Evolutionary conservation across 83 land plant genomes (phyloP), one percentile per base, ranked within the genome.

Genomic region (Thuja plicata): DNA sequence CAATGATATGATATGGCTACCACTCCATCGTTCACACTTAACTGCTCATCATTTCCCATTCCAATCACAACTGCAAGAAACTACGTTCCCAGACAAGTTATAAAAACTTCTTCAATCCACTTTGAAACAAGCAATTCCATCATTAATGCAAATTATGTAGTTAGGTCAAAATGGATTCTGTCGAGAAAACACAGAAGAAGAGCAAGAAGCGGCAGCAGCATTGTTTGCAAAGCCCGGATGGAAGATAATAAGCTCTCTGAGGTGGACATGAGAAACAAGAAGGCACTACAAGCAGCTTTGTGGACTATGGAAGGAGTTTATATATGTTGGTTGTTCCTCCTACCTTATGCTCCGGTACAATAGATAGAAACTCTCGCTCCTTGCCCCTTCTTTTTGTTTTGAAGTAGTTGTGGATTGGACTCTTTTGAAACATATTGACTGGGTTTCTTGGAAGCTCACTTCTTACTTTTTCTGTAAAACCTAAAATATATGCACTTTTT

Each of bases 271-370:
- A 86, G 71, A 86, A 86, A 37, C 87, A 50, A 86, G 79, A 87
- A 86, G 66, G 88, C 81, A n/a, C 54, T 80, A 87, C 99, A 94
- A 88, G 50, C 91, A 30, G 87, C 78, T 1, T 89, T 96, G 40
- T 97, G 99, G 98, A 83, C 62, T 12, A 91, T 94, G 43, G 96
- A 96, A 90, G 95, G 88, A 17, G 94, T 93, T 79, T 97, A 97
- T 86, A 84, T 94, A 30, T 79, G 91, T 19, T 96, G 97, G 97
- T 96, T 97, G 82, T 97, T 97, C 89, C 84, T 97, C 38, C 94
- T 97, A 32, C 99, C 98, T 79, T 95, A 89, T 88, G 99, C 99
- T 87, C 99, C 99, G 57, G 99, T 97, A 91, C 41, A 66, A 60
- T 79, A 30, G 37, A 74, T 71, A 30, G 1, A 70, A 71, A 32